These are phyloP conservation scores for Metschnikowia peoriensis DNA, from an alignment of 805 yeast genomes.

Conservation along the genomic window DNA sequence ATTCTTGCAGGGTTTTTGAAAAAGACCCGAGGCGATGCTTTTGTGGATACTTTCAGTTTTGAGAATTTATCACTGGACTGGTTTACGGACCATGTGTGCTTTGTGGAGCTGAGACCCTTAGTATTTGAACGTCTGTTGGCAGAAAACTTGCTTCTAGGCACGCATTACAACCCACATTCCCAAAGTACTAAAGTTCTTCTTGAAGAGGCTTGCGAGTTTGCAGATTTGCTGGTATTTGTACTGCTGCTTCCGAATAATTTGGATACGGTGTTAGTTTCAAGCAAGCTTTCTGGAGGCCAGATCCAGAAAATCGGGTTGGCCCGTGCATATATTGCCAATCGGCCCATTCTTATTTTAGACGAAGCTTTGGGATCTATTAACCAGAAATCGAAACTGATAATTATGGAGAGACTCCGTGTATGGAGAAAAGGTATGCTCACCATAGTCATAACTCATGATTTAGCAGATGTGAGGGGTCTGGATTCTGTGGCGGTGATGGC, in stretches of 20 bases:
- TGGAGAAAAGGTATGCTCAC: slow-evolving; percentile 76
- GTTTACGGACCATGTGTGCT: slow-evolving; percentile 61
- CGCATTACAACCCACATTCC: slow-evolving; percentile 13
- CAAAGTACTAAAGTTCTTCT: not conserved
- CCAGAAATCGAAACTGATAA: slow-evolving; percentile 37
- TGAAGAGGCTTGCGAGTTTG: slow-evolving; percentile 31
- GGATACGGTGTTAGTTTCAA: slow-evolving; percentile 48
- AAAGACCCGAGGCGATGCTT: slow-evolving; percentile 51
- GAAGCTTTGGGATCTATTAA: slow-evolving; percentile 88
- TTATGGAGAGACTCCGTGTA: slow-evolving; percentile 50
- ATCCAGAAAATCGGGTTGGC: slow-evolving; percentile 82
- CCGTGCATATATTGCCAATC: slow-evolving; percentile 69
- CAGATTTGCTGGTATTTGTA: slow-evolving; percentile 52
- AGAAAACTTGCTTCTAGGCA: slow-evolving; percentile 17
- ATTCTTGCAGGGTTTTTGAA: slow-evolving; percentile 61
- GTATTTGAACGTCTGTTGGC: slow-evolving; percentile 43
- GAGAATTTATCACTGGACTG: slow-evolving; percentile 43
- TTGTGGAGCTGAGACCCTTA: slow-evolving; percentile 70
- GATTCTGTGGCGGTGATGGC: slow-evolving; percentile 58
- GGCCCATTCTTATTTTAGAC: slow-evolving; percentile 78
- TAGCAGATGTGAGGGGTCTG: slow-evolving; percentile 49
- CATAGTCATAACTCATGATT: slow-evolving; percentile 77
- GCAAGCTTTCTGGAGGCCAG: slow-evolving; percentile 83
- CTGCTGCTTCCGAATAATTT: slow-evolving; percentile 51
- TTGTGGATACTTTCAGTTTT: slow-evolving; percentile 54